Evolutionary conservation across 2,329 filamentous ascomycete species (phyloP).

Genomic region (Verticillium nonalfalfae): DNA sequence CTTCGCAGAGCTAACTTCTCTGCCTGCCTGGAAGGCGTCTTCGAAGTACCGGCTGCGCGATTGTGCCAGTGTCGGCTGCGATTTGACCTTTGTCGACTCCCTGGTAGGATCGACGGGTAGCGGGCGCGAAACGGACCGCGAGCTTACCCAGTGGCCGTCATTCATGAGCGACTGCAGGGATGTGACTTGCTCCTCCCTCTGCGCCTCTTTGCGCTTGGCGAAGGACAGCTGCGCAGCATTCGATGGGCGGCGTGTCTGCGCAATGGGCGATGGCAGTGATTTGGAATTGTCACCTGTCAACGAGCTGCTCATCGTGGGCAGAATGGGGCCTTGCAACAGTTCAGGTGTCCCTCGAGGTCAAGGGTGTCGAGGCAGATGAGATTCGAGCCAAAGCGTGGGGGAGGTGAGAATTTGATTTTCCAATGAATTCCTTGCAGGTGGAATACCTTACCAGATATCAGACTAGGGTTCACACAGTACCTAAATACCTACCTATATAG

Average conservation of each 20-base stretch:
- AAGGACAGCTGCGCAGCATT: conserved; percentile 15
- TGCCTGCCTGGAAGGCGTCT: conserved; percentile 30
- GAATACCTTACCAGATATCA: too few relatives aligned
- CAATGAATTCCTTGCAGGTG: too few relatives aligned
- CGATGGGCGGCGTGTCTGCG: conserved; percentile 5
- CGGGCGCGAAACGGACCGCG: conserved; percentile 31
- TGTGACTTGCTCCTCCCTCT: conserved; percentile 12
- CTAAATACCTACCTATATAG: too few relatives aligned
- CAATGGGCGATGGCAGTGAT: neutral
- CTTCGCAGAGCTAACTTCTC: conserved; percentile 25
- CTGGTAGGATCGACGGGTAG: conserved; percentile 28
- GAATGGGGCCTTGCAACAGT: neutral
- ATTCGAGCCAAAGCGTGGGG: too few relatives aligned
- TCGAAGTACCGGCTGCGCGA: conserved; percentile 40
- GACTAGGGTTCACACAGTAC: too few relatives aligned
- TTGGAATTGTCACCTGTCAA: neutral
- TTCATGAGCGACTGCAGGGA: conserved; percentile 24
- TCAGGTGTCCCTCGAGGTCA: too few relatives aligned
- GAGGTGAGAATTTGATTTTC: too few relatives aligned
- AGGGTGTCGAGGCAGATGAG: too few relatives aligned
- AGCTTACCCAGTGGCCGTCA: conserved; percentile 21
- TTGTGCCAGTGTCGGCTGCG: conserved; percentile 23
- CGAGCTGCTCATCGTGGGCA: neutral
- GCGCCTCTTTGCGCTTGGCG: conserved; percentile 23
- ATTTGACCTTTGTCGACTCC: conserved; percentile 20